Conservation (phyloP, 352 stramenopile genomes). For the Pythium biforme region DNA sequence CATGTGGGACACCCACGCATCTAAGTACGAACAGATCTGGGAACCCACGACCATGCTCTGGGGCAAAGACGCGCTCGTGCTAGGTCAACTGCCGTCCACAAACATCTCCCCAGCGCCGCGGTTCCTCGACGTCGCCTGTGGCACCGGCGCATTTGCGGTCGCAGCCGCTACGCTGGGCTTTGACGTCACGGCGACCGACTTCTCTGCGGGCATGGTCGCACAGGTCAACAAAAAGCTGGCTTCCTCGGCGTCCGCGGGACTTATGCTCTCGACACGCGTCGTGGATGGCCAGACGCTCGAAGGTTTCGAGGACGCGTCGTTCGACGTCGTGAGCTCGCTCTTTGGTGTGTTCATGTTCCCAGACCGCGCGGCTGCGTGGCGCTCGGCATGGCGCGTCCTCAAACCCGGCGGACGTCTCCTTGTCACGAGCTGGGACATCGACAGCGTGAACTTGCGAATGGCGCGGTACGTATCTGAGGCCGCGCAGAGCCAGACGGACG, state of each 20-base stretch:
- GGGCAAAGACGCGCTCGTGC: constrained; percentile 69
- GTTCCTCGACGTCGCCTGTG: constrained; percentile 22
- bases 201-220: constrained; percentile 18
- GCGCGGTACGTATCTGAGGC: constrained; percentile 4
- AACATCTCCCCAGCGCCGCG: constrained; percentile 45
- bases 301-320: constrained; percentile 13
- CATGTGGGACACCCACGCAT: neutral
- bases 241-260: neutral
- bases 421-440: constrained; percentile 21
- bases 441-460: constrained; percentile 16
- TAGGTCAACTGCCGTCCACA: constrained; percentile 43
- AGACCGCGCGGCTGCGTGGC: constrained; percentile 19
- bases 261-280: neutral
- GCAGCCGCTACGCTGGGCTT: constrained; percentile 11
- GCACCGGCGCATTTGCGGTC: constrained; percentile 11
- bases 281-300: constrained; percentile 22
- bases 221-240: constrained; percentile 12
- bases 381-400: constrained; percentile 17
- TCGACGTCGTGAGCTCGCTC: constrained; percentile 23
- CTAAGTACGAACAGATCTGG: neutral
- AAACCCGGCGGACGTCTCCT: constrained; percentile 17
- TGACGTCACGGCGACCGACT: constrained; percentile 21
- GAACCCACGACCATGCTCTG: constrained; percentile 28
- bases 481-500: neutral
- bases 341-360: constrained; percentile 25